These are phyloP conservation scores for Neospermospora avenae DNA, from an alignment of 2,329 filamentous ascomycete species.

Conservation along the genomic window DNA sequence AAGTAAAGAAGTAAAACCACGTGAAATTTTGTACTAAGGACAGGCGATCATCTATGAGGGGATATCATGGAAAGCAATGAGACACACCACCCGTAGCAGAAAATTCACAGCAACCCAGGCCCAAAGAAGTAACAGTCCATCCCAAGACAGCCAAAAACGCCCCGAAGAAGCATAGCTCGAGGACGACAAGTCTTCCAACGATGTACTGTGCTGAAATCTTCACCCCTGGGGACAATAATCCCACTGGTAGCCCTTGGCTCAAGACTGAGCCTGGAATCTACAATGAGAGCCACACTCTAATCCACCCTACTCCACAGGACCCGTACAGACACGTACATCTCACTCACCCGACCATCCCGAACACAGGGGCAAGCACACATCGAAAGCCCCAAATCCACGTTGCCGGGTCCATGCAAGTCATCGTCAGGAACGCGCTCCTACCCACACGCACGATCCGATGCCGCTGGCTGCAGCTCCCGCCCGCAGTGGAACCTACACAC, in stretches of 20 bases:
- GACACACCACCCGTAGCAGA: not conserved
- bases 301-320: not conserved
- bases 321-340: not conserved
- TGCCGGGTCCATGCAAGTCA: conserved; percentile 7
- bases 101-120: not conserved
- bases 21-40: not conserved
- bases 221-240: not conserved
- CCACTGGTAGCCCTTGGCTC: not conserved
- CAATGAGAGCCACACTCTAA: not conserved
- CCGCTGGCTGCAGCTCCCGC: not conserved
- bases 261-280: not conserved
- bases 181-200: not conserved
- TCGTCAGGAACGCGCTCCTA: not conserved
- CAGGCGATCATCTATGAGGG: not conserved
- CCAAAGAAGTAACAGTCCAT: not conserved
- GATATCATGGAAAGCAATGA: not conserved
- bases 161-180: conserved; percentile 3
- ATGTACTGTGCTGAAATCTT: not conserved
- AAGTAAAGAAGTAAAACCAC: not conserved
- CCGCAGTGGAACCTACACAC: conserved; percentile 8
- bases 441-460: not conserved
- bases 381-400: not conserved
- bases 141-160: conserved; percentile 5
- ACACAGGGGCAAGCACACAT: not conserved
- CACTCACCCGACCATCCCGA: conserved; percentile 6